Conservation (phyloP, 352 stramenopile genomes). For the Globisporangium camurandrum region DNA sequence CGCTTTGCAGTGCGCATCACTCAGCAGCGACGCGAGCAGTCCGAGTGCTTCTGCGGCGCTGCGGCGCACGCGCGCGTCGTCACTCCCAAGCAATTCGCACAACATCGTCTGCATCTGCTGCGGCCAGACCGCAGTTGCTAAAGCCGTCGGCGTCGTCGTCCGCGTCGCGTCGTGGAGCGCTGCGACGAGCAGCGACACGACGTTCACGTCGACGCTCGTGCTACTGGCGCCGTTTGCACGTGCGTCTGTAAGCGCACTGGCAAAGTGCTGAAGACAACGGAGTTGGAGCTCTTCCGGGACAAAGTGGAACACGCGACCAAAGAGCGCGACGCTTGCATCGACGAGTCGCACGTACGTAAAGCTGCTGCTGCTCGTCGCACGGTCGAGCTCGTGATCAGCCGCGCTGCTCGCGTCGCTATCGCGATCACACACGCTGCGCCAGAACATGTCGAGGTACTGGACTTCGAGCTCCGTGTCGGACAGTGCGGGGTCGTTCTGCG, state of each 20-base stretch:
- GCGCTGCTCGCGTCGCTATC: too few species aligned
- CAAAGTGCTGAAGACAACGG: slow-evolving; percentile 75
- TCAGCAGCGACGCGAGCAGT: slow-evolving; percentile 40
- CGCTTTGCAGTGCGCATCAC: slow-evolving; percentile 34
- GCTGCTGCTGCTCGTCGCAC: slow-evolving; percentile 44
- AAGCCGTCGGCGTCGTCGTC: slow-evolving; percentile 3
- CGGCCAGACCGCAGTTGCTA: slow-evolving; percentile 36
- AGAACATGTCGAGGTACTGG: slow-evolving; percentile 78
- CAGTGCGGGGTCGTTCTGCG: slow-evolving; percentile 63
- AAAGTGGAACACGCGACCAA: slow-evolving; percentile 69
- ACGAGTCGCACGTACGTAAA: slow-evolving; percentile 80
- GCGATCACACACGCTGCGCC: slow-evolving; percentile 30
- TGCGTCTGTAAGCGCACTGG: slow-evolving; percentile 48
- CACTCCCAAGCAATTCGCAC: slow-evolving; percentile 66
- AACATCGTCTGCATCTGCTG: slow-evolving; percentile 77
- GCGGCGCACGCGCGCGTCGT: slow-evolving; percentile 54
- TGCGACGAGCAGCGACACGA: slow-evolving; percentile 68
- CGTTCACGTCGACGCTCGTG: slow-evolving; percentile 53
- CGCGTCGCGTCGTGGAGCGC: slow-evolving; percentile 45
- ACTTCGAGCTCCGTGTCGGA: slow-evolving; percentile 80
- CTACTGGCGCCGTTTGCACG: slow-evolving; percentile 18
- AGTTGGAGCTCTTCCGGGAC: slow-evolving; percentile 80
- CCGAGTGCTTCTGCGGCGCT: slow-evolving; percentile 69
- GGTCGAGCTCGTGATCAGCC: slow-evolving; percentile 23
- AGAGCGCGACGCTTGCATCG: slow-evolving; percentile 68